Conservation (phyloP, 768 basidiomycete species). For the Phlebiopsis flavidoalba region DNA sequence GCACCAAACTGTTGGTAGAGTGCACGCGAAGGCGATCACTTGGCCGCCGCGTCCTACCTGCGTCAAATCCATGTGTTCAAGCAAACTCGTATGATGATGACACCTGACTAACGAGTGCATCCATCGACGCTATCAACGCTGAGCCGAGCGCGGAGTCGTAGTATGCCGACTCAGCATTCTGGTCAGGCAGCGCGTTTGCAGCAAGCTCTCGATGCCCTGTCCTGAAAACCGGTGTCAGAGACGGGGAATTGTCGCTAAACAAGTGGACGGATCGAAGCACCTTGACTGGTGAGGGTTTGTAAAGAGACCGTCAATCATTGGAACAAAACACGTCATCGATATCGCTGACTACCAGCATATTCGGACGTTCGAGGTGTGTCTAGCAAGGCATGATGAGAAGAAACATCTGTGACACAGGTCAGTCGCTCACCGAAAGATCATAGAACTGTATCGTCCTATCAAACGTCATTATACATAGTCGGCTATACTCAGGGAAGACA, state of each 20-base stretch:
- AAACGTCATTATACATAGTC: slow-evolving; percentile 79
- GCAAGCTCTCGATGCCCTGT: slow-evolving; percentile 57
- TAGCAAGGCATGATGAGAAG: slow-evolving; percentile 14
- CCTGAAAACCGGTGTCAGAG: slow-evolving; percentile 30
- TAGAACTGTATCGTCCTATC: slow-evolving; percentile 83
- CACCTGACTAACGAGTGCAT: slow-evolving; percentile 35
- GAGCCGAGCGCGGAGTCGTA: slow-evolving; percentile 73
- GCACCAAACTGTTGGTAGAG: slow-evolving; percentile 66
- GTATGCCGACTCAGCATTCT: slow-evolving; percentile 45
- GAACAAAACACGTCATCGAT: slow-evolving; percentile 91
- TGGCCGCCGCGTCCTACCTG: slow-evolving; percentile 74
- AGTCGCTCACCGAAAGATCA: slow-evolving; percentile 70
- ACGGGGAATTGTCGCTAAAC: not conserved
- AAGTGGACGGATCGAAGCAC: slow-evolving; percentile 37
- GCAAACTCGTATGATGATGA: slow-evolving; percentile 7
- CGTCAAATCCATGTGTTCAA: slow-evolving; percentile 14
- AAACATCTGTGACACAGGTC: not conserved
- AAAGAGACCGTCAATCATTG: slow-evolving; percentile 67
- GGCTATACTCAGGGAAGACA: slow-evolving; percentile 50
- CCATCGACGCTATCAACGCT: slow-evolving; percentile 64
- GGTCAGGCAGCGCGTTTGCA: slow-evolving; percentile 56
- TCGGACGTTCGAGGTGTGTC: slow-evolving; percentile 43
- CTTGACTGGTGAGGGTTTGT: slow-evolving; percentile 68
- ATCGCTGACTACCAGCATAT: slow-evolving; percentile 81
- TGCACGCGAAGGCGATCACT: slow-evolving; percentile 63